Evolutionary conservation across 345 rosid species (phyloP).

Genomic region (Ricinus communis): DNA sequence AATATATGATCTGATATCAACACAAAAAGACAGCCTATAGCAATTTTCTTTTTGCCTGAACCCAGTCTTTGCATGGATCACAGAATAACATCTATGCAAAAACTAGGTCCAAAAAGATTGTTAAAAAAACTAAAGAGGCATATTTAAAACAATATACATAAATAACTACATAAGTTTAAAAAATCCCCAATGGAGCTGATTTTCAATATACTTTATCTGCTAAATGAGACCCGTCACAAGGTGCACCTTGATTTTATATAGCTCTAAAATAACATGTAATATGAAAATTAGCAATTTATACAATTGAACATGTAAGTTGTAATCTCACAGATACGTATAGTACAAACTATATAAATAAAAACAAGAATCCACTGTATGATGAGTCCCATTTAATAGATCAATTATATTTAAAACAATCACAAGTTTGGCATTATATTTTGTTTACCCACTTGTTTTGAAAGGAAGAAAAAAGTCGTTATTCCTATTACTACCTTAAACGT

Average conservation of each 20-base stretch:
- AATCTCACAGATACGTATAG: background rate
- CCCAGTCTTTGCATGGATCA: too few relatives aligned
- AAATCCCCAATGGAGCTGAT: background rate
- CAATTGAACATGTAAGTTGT: background rate
- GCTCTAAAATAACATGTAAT: background rate
- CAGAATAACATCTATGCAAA: too few relatives aligned
- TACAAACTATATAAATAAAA: background rate
- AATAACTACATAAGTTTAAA: too few relatives aligned
- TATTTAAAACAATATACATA: too few relatives aligned
- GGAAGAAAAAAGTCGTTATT: too few relatives aligned
- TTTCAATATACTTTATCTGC: slow-evolving; percentile 2
- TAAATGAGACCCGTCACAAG: slow-evolving; percentile 13
- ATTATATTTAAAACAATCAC: background rate
- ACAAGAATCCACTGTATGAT: background rate
- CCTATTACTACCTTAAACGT: too few relatives aligned
- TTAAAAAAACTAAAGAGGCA: too few relatives aligned
- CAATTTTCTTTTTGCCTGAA: too few relatives aligned
- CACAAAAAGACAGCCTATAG: too few relatives aligned
- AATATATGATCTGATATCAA: too few relatives aligned
- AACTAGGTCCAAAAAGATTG: too few relatives aligned
- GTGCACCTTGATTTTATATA: background rate
- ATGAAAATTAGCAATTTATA: background rate
- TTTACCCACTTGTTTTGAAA: too few relatives aligned
- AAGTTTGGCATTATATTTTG: background rate
- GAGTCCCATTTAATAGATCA: slow-evolving; percentile 11